phyloP scores from a whole-genome alignment of 331 rosid species.

The Quercus tomentella region DNA sequence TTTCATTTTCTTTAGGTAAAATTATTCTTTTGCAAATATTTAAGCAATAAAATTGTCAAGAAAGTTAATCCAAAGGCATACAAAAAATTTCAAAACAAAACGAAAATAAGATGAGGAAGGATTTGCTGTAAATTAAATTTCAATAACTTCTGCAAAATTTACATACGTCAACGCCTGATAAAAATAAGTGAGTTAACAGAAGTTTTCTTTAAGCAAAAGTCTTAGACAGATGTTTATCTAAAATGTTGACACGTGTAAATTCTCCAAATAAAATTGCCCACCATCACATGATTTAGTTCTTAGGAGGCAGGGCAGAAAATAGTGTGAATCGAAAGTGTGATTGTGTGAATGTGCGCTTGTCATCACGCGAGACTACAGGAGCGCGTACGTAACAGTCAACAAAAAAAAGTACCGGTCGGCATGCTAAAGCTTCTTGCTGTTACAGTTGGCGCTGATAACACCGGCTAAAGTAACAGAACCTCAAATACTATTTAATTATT shows the following conservation, averaged over 20 bases:
- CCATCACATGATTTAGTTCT: too few relatives aligned
- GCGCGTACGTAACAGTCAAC: background rate
- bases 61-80: too few relatives aligned
- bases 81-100: too few relatives aligned
- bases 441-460: conserved; percentile 15
- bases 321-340: background rate
- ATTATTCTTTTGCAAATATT: too few relatives aligned
- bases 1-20: too few relatives aligned
- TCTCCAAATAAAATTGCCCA: too few relatives aligned
- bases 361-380: background rate
- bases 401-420: background rate
- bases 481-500: background rate
- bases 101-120: fast-evolving
- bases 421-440: background rate
- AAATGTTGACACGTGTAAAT: too few relatives aligned
- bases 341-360: background rate
- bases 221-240: too few relatives aligned
- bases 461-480: background rate
- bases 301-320: background rate
- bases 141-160: fast-evolving
- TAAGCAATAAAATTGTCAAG: too few relatives aligned
- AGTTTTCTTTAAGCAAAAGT: too few relatives aligned
- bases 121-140: too few relatives aligned
- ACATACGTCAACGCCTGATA: fast-evolving
- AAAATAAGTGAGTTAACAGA: too few relatives aligned